Percentiles rank a stretch among this genome's conserved stretches.
Evolutionary conservation across 2,329 filamentous ascomycete genomes (phyloP).

Genomic region (Teratosphaeria viscida): DNA sequence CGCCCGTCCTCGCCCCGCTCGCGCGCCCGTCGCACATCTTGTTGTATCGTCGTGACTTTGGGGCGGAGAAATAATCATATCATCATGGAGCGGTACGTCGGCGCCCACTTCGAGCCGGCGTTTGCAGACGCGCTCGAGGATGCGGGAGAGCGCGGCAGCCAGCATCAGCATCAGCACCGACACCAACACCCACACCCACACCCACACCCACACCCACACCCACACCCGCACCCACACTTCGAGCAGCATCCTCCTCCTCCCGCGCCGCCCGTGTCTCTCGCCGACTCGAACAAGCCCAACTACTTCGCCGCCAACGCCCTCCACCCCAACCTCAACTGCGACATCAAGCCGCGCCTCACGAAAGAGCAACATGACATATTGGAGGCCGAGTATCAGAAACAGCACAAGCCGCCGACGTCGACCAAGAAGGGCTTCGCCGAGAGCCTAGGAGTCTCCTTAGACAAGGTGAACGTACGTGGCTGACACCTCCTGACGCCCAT

Average conservation of each 20-base stretch:
- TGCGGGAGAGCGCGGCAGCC: slow-evolving; percentile 1
- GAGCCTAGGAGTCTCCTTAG: slow-evolving; percentile 37
- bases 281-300: slow-evolving; percentile 5
- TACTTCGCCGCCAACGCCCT: slow-evolving; percentile 10
- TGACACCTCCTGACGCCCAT: not conserved
- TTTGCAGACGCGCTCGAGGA: slow-evolving; percentile 1
- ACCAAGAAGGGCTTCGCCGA: slow-evolving; percentile 42
- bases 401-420: slow-evolving; percentile 40
- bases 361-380: slow-evolving; percentile 45
- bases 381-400: slow-evolving; percentile 38
- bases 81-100: slow-evolving; percentile 3
- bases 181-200: not conserved
- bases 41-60: not conserved
- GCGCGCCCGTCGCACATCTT: not conserved
- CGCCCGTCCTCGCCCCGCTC: not conserved
- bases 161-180: not conserved
- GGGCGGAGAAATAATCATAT: not conserved
- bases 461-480: slow-evolving; percentile 43
- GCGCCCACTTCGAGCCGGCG: not conserved
- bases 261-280: slow-evolving; percentile 4
- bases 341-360: slow-evolving; percentile 42
- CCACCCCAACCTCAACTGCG: slow-evolving; percentile 22
- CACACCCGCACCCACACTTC: not conserved
- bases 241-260: not conserved
- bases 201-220: too few relatives aligned